Evolutionary conservation across 345 rosid genomes (phyloP), one percentile per base, ranked within the genome.

Genomic region (Moringa oleifera): DNA sequence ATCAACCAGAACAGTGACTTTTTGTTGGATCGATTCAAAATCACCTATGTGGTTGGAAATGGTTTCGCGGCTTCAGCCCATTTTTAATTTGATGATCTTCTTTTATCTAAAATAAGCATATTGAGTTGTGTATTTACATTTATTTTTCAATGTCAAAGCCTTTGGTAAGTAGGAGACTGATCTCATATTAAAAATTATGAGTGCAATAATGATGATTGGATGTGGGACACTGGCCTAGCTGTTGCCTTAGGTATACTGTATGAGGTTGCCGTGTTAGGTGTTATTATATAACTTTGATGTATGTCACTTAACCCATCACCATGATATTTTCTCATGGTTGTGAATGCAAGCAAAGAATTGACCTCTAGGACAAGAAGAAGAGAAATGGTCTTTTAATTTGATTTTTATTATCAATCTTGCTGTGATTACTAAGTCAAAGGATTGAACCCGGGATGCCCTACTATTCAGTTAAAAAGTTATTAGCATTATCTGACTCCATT

Each of bases 141-240:
- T 11, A 21, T 28, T 22, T 64, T 12, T 50, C n/a, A 23, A 10
- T 28, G 61, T 70, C 54, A 62, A 65, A 37, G 31, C 52, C 8
- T 21, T 36, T 18, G 13, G 59, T 56, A 55, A 67, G 66, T 73
- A 46, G 70, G 64, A 55, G 57, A 50, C 19, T 25, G 20, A 16
- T 23, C n/a, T 10, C 37, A 57, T 58, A 10, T 37, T 59, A 53
- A 21, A 36, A 25, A 61, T 10, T 15, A 54, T 46, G 23, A 31
- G 21, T 24, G n/a, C n/a, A n/a, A n/a, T n/a, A n/a, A n/a, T n/a
- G n/a, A n/a, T n/a, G n/a, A 53, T n/a, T 53, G 36, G 57, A 46
- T 51, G 64, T 69, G 59, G 66, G 62, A 33, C 64, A 23, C 0
- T 25, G 53, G 23, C 58, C 66, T 58, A 65, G 59, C 68, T 69